These are phyloP conservation scores for Nannochloropsis oceanica DNA, from an alignment of 108 stramenopile species.

Conservation along the genomic window DNA sequence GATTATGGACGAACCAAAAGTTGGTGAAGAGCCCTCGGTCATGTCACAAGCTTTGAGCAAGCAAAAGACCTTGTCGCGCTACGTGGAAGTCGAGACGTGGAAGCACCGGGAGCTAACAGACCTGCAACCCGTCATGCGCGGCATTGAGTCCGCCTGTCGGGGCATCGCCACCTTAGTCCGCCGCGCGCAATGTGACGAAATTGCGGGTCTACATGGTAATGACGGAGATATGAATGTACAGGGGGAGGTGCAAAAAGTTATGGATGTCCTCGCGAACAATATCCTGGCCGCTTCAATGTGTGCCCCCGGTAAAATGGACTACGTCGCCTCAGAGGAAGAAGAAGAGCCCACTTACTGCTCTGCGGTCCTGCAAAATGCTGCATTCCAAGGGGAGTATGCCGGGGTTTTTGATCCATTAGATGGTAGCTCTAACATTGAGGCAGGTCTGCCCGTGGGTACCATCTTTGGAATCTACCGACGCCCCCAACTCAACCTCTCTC, in stretches of 20 bases:
- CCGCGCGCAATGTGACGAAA: constrained; percentile 12
- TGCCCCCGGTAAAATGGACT: constrained; percentile 12
- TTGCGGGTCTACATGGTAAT: constrained; percentile 11
- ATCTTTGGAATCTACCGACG: constrained; percentile 34
- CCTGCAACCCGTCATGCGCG: constrained; percentile 5
- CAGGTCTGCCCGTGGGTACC: constrained; percentile 33
- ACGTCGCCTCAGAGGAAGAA: constrained; percentile 37
- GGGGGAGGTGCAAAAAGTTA: constrained; percentile 31
- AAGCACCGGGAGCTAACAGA: background rate
- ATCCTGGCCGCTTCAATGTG: constrained; percentile 25
- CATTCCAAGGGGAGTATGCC: constrained; percentile 24
- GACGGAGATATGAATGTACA: constrained; percentile 16
- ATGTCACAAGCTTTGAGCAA: background rate
- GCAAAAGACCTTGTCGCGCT: background rate
- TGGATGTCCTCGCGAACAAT: constrained; percentile 34
- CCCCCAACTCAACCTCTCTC: background rate
- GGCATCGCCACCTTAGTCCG: constrained; percentile 11
- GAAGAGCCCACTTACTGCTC: constrained; percentile 20
- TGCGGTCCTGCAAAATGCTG: background rate
- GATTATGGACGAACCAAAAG: background rate
- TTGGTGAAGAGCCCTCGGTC: background rate
- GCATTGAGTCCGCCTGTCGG: constrained; percentile 4
- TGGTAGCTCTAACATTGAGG: constrained; percentile 31
- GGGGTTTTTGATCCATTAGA: constrained; percentile 35
- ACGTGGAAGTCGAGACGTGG: background rate